These are phyloP conservation scores for Solioccasus polychromus DNA, from an alignment of 768 basidiomycete species.

Conservation along the genomic window DNA sequence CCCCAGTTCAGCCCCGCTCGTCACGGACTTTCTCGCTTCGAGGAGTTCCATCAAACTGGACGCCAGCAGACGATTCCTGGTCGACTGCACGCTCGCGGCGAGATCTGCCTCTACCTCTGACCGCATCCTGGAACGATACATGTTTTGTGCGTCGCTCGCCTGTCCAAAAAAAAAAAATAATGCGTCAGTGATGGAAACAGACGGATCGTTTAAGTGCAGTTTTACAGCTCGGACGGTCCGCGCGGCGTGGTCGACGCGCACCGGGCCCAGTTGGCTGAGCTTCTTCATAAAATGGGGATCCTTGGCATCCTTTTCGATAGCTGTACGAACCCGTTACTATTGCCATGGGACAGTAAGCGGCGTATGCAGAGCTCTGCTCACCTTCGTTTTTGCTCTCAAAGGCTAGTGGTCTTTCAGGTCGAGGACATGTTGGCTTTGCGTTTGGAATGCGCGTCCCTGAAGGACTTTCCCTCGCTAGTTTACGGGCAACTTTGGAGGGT, in stretches of 20 bases:
- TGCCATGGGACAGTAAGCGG: no score
- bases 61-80: conserved; percentile 56
- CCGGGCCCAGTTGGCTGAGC: conserved; percentile 61
- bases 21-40: conserved; percentile 55
- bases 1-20: conserved; percentile 41
- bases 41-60: conserved; percentile 53
- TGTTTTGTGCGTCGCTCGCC: conserved; percentile 34
- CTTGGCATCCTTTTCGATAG: conserved; percentile 58
- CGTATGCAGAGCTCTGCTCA: conserved; percentile 17
- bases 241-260: conserved; percentile 67
- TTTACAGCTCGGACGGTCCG: conserved; percentile 48
- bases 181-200: background rate
- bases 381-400: conserved; percentile 55
- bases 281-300: conserved; percentile 74
- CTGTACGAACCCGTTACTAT: conserved; percentile 34
- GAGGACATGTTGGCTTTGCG: conserved; percentile 10
- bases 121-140: conserved; percentile 52
- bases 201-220: no score
- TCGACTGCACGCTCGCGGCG: conserved; percentile 36
- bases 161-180: conserved; percentile 1
- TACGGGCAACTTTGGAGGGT: conserved; percentile 58
- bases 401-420: conserved; percentile 33
- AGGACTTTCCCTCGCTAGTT: conserved; percentile 49
- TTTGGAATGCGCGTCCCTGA: conserved; percentile 44
- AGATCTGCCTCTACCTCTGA: conserved; percentile 61